These are phyloP conservation scores for Apiospora aurea DNA, from an alignment of 2,329 filamentous ascomycete species.

Conservation along the genomic window DNA sequence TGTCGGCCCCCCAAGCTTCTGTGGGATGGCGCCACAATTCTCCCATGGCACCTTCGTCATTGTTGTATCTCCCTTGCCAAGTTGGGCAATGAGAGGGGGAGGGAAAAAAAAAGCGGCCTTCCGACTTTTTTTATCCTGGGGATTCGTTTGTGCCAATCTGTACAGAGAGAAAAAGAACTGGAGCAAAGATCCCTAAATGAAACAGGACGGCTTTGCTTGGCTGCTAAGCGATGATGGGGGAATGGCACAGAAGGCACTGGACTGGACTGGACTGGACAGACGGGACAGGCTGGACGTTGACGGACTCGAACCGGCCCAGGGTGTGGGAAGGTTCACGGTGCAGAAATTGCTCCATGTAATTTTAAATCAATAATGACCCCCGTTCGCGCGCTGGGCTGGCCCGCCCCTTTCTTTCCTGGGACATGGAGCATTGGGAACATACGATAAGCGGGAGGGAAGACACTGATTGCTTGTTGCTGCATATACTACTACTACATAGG, in stretches of 20 bases:
- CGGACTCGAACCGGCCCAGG: background rate
- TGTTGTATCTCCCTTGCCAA: background rate
- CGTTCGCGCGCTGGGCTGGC: background rate
- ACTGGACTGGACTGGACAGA: background rate
- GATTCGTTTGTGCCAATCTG: background rate
- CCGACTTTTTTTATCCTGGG: conserved; percentile 7
- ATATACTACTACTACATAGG: too few relatives aligned
- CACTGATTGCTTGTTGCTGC: background rate
- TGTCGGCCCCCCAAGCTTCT: background rate
- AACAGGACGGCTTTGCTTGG: background rate
- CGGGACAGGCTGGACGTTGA: background rate
- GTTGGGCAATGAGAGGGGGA: background rate
- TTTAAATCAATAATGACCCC: conserved; percentile 18
- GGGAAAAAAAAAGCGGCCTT: background rate
- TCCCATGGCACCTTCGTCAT: conserved; percentile 9
- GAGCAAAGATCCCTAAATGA: background rate
- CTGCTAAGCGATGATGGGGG: conserved; percentile 5
- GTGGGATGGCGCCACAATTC: conserved; percentile 16
- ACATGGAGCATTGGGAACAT: conserved; percentile 8
- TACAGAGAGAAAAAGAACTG: background rate
- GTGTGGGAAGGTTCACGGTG: conserved; percentile 17
- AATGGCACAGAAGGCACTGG: background rate
- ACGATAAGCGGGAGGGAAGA: conserved; percentile 4
- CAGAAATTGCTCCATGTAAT: conserved; percentile 19
- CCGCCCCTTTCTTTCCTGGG: conserved; percentile 15